A percentile compares a stretch with the other conserved stretches of the same genome.
Evolutionary conservation across 345 rosid species (phyloP).

Genomic region (Tarenaya hassleriana): DNA sequence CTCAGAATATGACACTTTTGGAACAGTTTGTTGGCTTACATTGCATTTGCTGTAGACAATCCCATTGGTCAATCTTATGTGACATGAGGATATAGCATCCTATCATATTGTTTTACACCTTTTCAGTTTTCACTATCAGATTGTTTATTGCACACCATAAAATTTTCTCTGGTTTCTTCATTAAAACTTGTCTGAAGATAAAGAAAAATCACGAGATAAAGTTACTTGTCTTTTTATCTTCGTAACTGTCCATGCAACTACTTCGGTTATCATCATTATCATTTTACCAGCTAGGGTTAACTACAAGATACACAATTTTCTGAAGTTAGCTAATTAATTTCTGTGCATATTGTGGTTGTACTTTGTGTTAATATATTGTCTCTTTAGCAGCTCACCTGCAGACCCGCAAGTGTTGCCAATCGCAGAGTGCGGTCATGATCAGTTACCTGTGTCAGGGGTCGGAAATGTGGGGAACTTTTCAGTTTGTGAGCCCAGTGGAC

Average conservation of each 20-base stretch:
- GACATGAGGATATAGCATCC: constrained; percentile 2
- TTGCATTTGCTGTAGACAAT: constrained; percentile 3
- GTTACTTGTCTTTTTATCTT: background rate
- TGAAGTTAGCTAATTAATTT: constrained; percentile 5
- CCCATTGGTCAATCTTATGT: background rate
- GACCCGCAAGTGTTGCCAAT: constrained; percentile 35
- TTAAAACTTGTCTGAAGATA: too few species aligned
- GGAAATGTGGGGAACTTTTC: constrained; percentile 37
- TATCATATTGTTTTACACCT: too few species aligned
- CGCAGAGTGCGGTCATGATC: constrained; percentile 40
- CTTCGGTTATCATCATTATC: too few species aligned
- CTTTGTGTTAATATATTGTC: constrained; percentile 9
- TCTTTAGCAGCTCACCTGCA: constrained; percentile 65
- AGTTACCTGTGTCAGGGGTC: constrained; percentile 40
- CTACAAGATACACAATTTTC: constrained; percentile 7
- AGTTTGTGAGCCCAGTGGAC: constrained; percentile 31
- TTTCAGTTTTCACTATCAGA: too few species aligned
- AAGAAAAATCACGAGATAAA: constrained; percentile 7
- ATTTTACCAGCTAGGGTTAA: constrained; percentile 1
- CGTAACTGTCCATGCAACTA: too few species aligned
- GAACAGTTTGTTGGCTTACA: constrained; percentile 7
- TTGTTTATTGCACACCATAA: too few species aligned
- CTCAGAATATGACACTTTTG: constrained; percentile 10
- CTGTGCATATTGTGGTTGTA: constrained; percentile 9
- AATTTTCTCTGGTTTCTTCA: too few species aligned